Evolutionary conservation across 768 basidiomycete genomes (phyloP), one percentile per base, ranked within the genome.

Genomic region (Tulasnella calospora): DNA sequence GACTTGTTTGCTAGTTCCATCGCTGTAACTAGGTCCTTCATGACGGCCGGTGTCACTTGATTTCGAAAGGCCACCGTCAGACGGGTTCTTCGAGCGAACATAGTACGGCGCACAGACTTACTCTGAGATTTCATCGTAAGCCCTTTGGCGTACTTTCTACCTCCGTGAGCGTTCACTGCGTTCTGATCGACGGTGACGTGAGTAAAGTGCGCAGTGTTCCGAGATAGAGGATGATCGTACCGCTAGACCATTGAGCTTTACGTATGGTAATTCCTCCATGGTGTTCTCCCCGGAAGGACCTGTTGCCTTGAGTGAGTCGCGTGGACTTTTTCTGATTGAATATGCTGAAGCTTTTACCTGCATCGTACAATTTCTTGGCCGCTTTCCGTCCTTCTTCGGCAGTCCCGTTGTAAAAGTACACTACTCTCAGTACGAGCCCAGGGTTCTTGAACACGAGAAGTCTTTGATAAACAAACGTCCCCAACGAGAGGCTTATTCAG

Each of bases 391-490:
- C 71, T 15, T 72, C 71, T 40, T 72, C 71, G 0, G 33, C 21
- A 0, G 71, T 72, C 71, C 71, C 71, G 15, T 72, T 72, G 71
- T 36, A 72, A 21, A 40, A 41, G 36, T 72, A 72, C 13, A 72
- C 44, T 5, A 67, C 33, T 35, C 61, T 67, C 15, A 67, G 6
- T 33, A 67, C 61, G 9, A 67, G 61, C 30, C 27, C 30, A 13
- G 61, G 23, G 27, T 35, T 17, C 61, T 67, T 27, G 15, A 15
- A 27, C 30, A 72, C 38, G 23, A 21, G 33, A 72, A 33, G 36
- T 15, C 12, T n/a, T 41, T 36, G 33, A 15, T 33, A 35, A n/a
- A n/a, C 23, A 12, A 51, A 23, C 5, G 6, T 46, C 46, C 6
- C 2, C 4, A 46, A 17, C 19, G 46, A 46, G 46, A 12, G 8